Base-by-base conservation (phyloP, 768 basidiomycete genomes). In the Psilocybe cyanescens region DNA sequence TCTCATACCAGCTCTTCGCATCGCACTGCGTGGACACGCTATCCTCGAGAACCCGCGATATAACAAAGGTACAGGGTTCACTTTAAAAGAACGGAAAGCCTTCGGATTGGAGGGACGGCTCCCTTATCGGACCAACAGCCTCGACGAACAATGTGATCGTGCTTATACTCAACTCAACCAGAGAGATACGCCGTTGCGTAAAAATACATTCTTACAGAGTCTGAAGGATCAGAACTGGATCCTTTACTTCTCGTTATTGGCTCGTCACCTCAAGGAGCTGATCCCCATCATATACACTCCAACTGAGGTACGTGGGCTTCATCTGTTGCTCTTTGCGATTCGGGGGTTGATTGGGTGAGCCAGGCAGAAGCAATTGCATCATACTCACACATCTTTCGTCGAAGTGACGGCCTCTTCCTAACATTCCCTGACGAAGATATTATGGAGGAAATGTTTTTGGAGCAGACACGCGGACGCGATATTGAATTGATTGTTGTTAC, bases 1-100 rank as follows among this genome's bases (percentile, higher is more conserved):
- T 17, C 61, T 68, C 28, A 58, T 71, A 19, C 35, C 29, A 4
- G 57, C 71, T 30, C 69, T 75, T 37, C 79, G 74, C 35, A 75
- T 91, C 48, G 81, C 86, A 19, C 75, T 92, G 14, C 82, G 82
- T 33, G 91, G 91, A 8, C 80, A 86, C 3, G 78, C 79, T 3
- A 70, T 95, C 28, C 82, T 95, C 55, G 83, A 81, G 17, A 83
- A 79, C 48, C 88, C 92, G 0, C 81, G 85, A 11, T 89, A 84
- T 74, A 91, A 91, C 80, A 92, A 92, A 74, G 94, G 94, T 14
- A 92, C 88, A 7, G 91, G 83, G 1, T 95, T 95, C 75, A 85
- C 87, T 0, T 51, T 68, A 7, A 70, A 79, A 8, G 94, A 97
- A 74, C 82, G 94, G 44, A 80, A 83, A 51, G 81, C 78, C 0